A percentile compares a stretch with the other conserved stretches of the same genome.
These are phyloP conservation scores for Colletotrichum scovillei DNA, from an alignment of 2,329 filamentous ascomycete genomes.

Conservation along the genomic window DNA sequence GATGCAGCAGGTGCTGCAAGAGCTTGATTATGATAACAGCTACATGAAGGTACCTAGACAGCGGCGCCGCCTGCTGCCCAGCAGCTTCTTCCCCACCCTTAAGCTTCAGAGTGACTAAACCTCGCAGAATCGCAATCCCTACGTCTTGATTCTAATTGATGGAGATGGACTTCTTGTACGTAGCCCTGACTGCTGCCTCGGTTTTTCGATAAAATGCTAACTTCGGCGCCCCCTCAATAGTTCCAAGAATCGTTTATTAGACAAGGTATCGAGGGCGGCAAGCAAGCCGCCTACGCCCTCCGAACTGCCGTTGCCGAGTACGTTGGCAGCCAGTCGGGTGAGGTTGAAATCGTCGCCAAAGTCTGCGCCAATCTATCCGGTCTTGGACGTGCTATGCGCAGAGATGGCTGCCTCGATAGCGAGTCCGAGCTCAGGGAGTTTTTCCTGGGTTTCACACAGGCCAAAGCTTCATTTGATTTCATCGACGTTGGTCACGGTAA, in stretches of 20 bases:
- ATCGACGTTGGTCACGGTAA: conserved; percentile 71
- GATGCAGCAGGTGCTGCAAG: conserved; percentile 60
- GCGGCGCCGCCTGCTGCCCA: conserved; percentile 27
- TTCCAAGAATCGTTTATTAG: conserved; percentile 67
- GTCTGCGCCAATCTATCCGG: conserved; percentile 66
- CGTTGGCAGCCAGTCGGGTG: conserved; percentile 55
- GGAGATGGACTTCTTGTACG: conserved; percentile 70
- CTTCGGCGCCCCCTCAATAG: conserved; percentile 46
- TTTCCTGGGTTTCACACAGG: conserved; percentile 69
- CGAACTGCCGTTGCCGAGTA: conserved; percentile 59
- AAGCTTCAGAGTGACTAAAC: conserved; percentile 10
- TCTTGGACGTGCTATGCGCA: conserved; percentile 61
- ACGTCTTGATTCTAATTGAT: conserved; percentile 71
- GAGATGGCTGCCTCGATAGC: conserved; percentile 58
- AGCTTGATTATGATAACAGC: conserved; percentile 50
- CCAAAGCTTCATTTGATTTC: conserved; percentile 70
- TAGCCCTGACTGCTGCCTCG: neutral
- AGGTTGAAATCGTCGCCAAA: conserved; percentile 66
- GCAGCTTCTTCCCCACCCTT: neutral
- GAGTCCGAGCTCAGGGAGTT: conserved; percentile 65
- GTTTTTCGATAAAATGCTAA: conserved; percentile 18
- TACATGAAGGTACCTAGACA: conserved; percentile 56
- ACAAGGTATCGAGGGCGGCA: conserved; percentile 67
- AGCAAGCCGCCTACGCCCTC: conserved; percentile 62
- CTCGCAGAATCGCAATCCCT: conserved; percentile 64